Percentiles rank a stretch among this genome's conserved stretches.
Conservation (phyloP, 73 alveolate species). For the Paramecium octaurelia region DNA sequence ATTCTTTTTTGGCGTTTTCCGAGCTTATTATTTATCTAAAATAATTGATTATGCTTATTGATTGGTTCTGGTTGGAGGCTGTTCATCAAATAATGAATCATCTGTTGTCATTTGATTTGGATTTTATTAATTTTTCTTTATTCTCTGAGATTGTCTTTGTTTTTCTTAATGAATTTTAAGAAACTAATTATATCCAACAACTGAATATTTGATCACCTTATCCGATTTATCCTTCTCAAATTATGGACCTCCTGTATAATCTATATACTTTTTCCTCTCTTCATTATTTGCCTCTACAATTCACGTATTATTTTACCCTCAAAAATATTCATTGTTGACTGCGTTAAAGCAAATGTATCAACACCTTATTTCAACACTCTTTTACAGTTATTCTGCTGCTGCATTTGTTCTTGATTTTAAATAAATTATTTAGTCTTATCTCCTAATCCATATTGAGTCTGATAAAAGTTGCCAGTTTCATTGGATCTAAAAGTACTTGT, state of each 20-base stretch:
- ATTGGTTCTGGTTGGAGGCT: not conserved
- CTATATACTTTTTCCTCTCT: slow-evolving; percentile 22
- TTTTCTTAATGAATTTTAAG: not conserved
- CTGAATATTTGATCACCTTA: not conserved
- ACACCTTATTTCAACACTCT: not conserved
- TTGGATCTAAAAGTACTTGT: not conserved
- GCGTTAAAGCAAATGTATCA: not conserved
- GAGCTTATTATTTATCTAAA: not conserved
- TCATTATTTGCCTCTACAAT: not conserved
- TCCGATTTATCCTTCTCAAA: slow-evolving; percentile 3
- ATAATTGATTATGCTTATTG: not conserved
- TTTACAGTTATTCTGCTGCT: not conserved
- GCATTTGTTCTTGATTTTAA: not conserved
- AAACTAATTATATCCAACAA: slow-evolving; percentile 1
- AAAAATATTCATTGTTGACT: slow-evolving; percentile 3
- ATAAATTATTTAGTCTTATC: not conserved
- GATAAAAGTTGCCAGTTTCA: not conserved
- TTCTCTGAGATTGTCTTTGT: not conserved
- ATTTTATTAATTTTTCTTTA: not conserved
- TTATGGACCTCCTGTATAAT: slow-evolving; percentile 10
- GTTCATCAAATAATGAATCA: not conserved
- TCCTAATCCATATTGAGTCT: not conserved
- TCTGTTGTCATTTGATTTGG: not conserved
- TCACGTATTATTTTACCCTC: not conserved
- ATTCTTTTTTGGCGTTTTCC: slow-evolving; percentile 35